A percentile compares a stretch with the other conserved stretches of the same genome.
phyloP scores from a whole-genome alignment of 768 basidiomycete species.

The Naganishia friedmannii region DNA sequence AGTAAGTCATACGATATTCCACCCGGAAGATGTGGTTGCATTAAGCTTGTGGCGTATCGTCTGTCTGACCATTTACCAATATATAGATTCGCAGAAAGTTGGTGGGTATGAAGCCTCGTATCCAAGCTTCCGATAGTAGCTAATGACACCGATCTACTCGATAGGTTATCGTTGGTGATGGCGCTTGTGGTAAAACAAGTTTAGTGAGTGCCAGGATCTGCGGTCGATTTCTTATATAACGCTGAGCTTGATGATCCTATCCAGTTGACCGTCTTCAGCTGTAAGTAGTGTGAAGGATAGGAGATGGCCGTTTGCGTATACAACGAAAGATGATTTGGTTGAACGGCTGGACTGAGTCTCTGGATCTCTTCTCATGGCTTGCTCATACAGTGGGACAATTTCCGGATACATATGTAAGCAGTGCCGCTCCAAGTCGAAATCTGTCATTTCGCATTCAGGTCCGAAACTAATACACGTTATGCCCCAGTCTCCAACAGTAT shows the following conservation, averaged over 20 bases:
- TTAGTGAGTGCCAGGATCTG: conserved; percentile 36
- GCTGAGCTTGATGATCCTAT: not conserved
- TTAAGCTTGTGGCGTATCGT: too few relatives aligned
- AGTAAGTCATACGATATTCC: not conserved
- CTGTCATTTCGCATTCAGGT: too few relatives aligned
- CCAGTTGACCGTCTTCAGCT: conserved; percentile 27
- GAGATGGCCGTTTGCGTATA: not conserved
- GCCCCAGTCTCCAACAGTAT: conserved; percentile 67
- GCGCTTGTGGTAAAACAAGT: conserved; percentile 83
- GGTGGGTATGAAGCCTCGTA: conserved; percentile 53
- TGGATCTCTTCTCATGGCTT: not conserved
- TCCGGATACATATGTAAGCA: conserved; percentile 41
- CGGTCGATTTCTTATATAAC: not conserved
- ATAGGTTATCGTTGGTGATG: conserved; percentile 72
- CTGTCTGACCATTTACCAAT: not conserved
- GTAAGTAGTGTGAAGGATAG: conserved; percentile 8
- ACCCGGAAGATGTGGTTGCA: too few relatives aligned
- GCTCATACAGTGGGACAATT: conserved; percentile 47
- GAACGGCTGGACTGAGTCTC: not conserved
- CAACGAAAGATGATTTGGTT: not conserved
- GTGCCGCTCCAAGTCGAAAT: not conserved
- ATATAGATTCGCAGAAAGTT: conserved; percentile 84
- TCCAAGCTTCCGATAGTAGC: not conserved
- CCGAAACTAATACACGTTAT: too few relatives aligned
- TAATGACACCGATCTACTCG: conserved; percentile 53